phyloP scores from a whole-genome alignment of 2,329 filamentous ascomycete species.

The Monilinia vaccinii-corymbosi region DNA sequence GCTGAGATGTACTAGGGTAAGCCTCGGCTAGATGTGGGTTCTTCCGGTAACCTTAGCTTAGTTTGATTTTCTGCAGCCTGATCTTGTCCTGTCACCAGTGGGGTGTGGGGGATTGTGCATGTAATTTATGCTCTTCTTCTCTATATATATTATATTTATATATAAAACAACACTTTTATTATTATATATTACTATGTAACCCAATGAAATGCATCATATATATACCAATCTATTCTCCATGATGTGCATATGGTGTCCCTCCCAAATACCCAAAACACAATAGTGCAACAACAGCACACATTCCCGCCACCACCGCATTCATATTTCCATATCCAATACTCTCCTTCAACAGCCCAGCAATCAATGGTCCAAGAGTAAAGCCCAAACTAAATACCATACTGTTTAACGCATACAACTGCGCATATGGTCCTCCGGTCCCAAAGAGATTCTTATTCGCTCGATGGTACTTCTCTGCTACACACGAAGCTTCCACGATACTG shows the following conservation, averaged over 20 bases:
- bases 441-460: conserved; percentile 46
- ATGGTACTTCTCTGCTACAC: conserved; percentile 46
- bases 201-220: no score
- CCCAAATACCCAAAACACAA: conserved; percentile 22
- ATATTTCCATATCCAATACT: conserved; percentile 48
- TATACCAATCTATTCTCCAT: background rate
- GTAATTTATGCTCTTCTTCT: background rate
- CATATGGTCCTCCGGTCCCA: conserved; percentile 48
- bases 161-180: no score
- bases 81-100: background rate
- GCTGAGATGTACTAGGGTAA: background rate
- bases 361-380: conserved; percentile 48
- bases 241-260: background rate
- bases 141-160: background rate
- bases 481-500: conserved; percentile 47
- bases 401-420: conserved; percentile 56
- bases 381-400: conserved; percentile 54
- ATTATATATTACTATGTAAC: no score
- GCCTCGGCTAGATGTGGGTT: background rate
- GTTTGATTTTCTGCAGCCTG: background rate
- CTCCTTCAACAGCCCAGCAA: conserved; percentile 43
- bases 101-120: background rate
- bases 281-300: conserved; percentile 16
- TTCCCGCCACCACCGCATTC: conserved; percentile 27
- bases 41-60: background rate